Conservation (phyloP, 2,329 filamentous ascomycete species). For the Malbranchea zuffiana region DNA sequence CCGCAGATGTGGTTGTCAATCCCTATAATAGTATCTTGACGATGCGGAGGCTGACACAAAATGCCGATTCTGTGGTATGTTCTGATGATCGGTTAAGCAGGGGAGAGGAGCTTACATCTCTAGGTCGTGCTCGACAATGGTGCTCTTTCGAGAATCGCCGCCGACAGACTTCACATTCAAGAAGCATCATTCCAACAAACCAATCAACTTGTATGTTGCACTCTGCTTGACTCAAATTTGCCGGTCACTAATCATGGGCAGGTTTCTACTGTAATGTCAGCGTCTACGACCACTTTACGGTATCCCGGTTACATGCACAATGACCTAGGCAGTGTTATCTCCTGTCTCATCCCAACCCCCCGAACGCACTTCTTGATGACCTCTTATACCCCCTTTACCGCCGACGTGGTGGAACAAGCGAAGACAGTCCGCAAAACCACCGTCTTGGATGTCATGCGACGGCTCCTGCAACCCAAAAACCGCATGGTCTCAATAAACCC, state of each 20-base stretch:
- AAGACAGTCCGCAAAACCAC: conserved; percentile 98
- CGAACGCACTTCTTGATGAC: conserved; percentile 98
- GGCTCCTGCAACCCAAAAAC: conserved; percentile 93
- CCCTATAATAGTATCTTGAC: conserved; percentile 95
- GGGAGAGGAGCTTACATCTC: conserved; percentile 16
- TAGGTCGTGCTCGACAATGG: conserved; percentile 87
- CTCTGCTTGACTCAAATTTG: not conserved
- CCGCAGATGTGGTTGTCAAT: conserved; percentile 87
- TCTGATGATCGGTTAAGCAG: not conserved
- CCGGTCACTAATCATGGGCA: conserved; percentile 24
- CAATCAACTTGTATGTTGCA: conserved; percentile 66
- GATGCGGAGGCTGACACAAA: conserved; percentile 83
- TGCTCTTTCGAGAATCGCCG: conserved; percentile 83
- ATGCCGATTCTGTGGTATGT: conserved; percentile 81
- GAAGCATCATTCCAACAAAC: conserved; percentile 95
- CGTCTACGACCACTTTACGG: conserved; percentile 86
- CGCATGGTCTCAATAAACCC: conserved; percentile 96
- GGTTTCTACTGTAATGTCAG: conserved; percentile 96
- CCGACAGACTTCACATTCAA: conserved; percentile 86
- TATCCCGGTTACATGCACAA: conserved; percentile 99
- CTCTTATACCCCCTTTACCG: conserved; percentile 94
- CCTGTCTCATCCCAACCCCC: conserved; percentile 89
- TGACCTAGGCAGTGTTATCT: conserved; percentile 91
- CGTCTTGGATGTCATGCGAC: conserved; percentile 92
- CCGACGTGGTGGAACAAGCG: conserved; percentile 89